Evolutionary conservation across 768 basidiomycete genomes (phyloP), one percentile per base, ranked within the genome.

Genomic region (Strobilomyces confusus): DNA sequence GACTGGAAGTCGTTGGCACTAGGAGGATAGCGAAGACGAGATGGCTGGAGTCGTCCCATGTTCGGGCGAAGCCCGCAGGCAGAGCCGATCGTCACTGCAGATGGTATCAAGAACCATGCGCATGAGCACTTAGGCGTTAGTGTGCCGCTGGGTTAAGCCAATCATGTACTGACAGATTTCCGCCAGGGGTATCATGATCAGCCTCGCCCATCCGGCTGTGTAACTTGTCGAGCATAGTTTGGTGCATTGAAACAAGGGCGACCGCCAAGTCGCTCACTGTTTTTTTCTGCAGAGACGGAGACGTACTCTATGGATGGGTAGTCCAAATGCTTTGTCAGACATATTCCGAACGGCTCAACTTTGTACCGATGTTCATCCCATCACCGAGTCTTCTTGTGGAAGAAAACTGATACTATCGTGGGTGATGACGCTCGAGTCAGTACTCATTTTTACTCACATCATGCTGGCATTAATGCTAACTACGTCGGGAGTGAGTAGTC

Each of bases 151-250:
- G 14, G 7, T 6, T 12, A 22, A 22, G 30, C 20, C n/a, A 45
- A 41, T 38, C 48, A 26, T 23, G 19, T 37, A n/a, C 25, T 32
- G 32, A 45, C 20, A 9, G 17, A 19, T 50, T 22, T 33, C 33
- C 29, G 32, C 41, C 52, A 69, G 66, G 66, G 62, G 12, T 59
- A 59, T 41, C 20, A 51, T 19, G 68, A 71, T 46, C 65, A 54
- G 30, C 64, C 63, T 1, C 58, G 53, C 47, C 41, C 66, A 22
- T 68, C 66, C 12, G 63, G 66, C 12, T 68, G 66, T 38, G 68
- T 64, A 7, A 59, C 69, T 33, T 68, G 60, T 46, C 62, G 63
- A 15, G 62, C 68, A 9, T 67, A 63, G 60, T 71, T 68, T 37
- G 56, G 63, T 22, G 59, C 64, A 25, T 43, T 56, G 29, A 62